A percentile compares a stretch with the other conserved stretches of the same genome.
Evolutionary conservation across 306 rosid genomes (phyloP).

Genomic region (Spatholobus suberectus): DNA sequence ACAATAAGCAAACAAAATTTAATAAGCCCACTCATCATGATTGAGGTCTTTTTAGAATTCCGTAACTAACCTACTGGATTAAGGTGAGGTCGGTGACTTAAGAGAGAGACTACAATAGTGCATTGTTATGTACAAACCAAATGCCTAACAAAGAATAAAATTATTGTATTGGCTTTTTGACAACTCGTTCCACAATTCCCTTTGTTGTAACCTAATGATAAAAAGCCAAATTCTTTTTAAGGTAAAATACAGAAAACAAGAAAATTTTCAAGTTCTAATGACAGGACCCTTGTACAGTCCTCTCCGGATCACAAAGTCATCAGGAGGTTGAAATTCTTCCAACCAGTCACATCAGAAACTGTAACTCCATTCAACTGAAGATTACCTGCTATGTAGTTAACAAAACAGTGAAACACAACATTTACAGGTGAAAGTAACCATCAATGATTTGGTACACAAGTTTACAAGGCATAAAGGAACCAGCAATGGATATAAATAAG

Average conservation of each 20-base stretch:
- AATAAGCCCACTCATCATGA: constrained; percentile 32
- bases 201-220: constrained; percentile 52
- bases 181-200: constrained; percentile 52
- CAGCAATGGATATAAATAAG: constrained; percentile 11
- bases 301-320: constrained; percentile 85
- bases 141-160: constrained; percentile 56
- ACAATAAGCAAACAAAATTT: constrained; percentile 47
- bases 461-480: not conserved
- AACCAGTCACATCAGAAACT: constrained; percentile 73
- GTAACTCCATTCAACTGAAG: constrained; percentile 61
- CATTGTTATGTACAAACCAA: constrained; percentile 69
- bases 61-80: constrained; percentile 45
- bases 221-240: constrained; percentile 44
- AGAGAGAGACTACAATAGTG: constrained; percentile 39
- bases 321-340: constrained; percentile 90
- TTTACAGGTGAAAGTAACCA: constrained; percentile 28
- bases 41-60: constrained; percentile 34
- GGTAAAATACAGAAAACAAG: constrained; percentile 40
- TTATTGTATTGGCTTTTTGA: constrained; percentile 61
- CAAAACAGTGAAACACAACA: not conserved
- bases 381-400: constrained; percentile 60
- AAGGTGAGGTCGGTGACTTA: constrained; percentile 47
- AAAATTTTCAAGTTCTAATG: constrained; percentile 70
- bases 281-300: constrained; percentile 94
- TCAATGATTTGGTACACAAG: not conserved